Conservation (phyloP, 2,329 filamentous ascomycete species). For the Pochonia chlamydosporia region DNA sequence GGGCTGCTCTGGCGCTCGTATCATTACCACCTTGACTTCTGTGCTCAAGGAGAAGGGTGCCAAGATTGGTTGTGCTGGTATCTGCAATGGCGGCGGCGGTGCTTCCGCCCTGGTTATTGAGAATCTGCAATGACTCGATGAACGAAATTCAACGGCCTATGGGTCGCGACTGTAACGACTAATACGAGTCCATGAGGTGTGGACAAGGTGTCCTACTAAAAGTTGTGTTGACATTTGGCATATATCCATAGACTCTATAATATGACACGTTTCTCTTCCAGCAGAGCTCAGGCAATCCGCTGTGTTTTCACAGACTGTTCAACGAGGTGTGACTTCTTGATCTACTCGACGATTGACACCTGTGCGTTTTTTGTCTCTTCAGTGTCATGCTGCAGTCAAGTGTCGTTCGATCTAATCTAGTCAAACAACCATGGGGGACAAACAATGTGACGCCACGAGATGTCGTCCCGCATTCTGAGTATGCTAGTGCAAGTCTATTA, state of each 20-base stretch:
- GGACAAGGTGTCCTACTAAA: neutral
- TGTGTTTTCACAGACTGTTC: too few species aligned
- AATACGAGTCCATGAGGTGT: constrained; percentile 1
- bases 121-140: constrained; percentile 53
- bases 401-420: too few species aligned
- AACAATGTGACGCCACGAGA: too few species aligned
- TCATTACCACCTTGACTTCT: constrained; percentile 82
- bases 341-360: too few species aligned
- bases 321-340: too few species aligned
- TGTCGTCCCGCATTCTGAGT: too few species aligned
- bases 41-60: constrained; percentile 86
- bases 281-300: too few species aligned
- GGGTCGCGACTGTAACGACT: constrained; percentile 10
- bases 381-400: too few species aligned
- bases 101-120: constrained; percentile 92
- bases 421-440: too few species aligned
- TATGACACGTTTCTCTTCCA: neutral
- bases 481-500: too few species aligned
- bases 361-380: too few species aligned
- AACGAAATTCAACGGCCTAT: constrained; percentile 12
- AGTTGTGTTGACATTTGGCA: neutral
- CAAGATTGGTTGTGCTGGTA: constrained; percentile 89
- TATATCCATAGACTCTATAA: constrained; percentile 1
- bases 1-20: constrained; percentile 88
- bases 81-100: constrained; percentile 97